phyloP scores from a whole-genome alignment of 139 green algal species.

The Chlorella sp. region DNA sequence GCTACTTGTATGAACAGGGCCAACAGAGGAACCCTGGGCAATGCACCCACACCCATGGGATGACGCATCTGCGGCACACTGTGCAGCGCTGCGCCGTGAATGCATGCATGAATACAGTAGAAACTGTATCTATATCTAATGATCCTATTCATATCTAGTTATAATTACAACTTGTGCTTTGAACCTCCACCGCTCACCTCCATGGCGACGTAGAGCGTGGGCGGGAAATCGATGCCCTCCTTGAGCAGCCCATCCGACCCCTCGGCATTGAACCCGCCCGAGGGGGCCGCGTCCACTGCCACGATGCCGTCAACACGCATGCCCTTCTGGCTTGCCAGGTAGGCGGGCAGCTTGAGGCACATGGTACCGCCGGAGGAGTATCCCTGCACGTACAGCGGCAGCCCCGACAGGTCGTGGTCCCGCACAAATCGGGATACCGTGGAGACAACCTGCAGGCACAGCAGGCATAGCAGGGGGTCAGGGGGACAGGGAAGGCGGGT shows the following conservation, averaged over 20 bases:
- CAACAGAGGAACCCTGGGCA: too few relatives aligned
- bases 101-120: too few relatives aligned
- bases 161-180: too few relatives aligned
- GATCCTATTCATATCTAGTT: too few relatives aligned
- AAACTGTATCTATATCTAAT: too few relatives aligned
- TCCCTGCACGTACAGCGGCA: slow-evolving; percentile 8
- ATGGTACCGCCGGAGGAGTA: slow-evolving; percentile 9
- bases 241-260: neutral
- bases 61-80: too few relatives aligned
- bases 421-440: neutral
- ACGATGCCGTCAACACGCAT: slow-evolving; percentile 9
- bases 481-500: neutral
- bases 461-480: neutral
- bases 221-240: neutral
- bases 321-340: neutral
- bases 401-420: neutral
- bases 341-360: slow-evolving; percentile 4
- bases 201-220: neutral
- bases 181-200: too few relatives aligned
- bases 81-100: too few relatives aligned
- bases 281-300: neutral
- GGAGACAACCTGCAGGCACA: neutral
- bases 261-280: slow-evolving; percentile 2
- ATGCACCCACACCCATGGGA: too few relatives aligned
- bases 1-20: too few relatives aligned